A percentile compares a stretch with the other conserved stretches of the same genome.
phyloP scores from a whole-genome alignment of 148 eudicot species.

The Suaeda aralocaspica region DNA sequence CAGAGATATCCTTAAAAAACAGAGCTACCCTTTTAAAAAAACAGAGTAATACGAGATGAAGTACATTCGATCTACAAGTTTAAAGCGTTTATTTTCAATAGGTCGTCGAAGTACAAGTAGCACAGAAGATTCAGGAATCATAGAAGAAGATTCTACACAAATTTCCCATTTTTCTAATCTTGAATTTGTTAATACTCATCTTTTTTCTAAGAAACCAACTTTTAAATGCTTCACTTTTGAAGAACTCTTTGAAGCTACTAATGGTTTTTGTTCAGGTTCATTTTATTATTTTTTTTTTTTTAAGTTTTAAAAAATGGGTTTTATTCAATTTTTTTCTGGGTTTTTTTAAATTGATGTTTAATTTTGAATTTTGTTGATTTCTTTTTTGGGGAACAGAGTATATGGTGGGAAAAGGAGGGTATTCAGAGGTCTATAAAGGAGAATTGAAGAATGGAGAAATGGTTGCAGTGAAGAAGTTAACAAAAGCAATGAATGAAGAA shows the following conservation, averaged over 20 bases:
- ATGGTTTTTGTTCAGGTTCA: conserved; percentile 70
- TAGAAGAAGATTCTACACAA: no score
- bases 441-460: conserved; percentile 48
- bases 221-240: conserved; percentile 87
- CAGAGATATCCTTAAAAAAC: no score
- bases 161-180: conserved; percentile 15
- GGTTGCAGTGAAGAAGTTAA: conserved; percentile 84
- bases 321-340: conserved; percentile 27
- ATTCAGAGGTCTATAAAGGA: conserved; percentile 87
- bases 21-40: no score
- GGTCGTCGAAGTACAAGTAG: conserved; percentile 41
- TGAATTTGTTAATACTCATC: conserved; percentile 18
- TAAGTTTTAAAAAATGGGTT: conserved; percentile 52
- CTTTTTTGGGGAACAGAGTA: conserved; percentile 46
- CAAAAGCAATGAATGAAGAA: conserved; percentile 53
- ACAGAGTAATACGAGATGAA: conserved; percentile 51
- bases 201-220: conserved; percentile 40
- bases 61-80: conserved; percentile 64
- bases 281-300: neutral
- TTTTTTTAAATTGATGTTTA: neutral
- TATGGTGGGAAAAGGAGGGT: conserved; percentile 92
- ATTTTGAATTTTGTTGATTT: neutral
- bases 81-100: conserved; percentile 62
- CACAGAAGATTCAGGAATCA: conserved; percentile 30
- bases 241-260: conserved; percentile 75